Evolutionary conservation across 192 early-diverging fungal genomes (phyloP).

Genomic region (Linderina pennispora): DNA sequence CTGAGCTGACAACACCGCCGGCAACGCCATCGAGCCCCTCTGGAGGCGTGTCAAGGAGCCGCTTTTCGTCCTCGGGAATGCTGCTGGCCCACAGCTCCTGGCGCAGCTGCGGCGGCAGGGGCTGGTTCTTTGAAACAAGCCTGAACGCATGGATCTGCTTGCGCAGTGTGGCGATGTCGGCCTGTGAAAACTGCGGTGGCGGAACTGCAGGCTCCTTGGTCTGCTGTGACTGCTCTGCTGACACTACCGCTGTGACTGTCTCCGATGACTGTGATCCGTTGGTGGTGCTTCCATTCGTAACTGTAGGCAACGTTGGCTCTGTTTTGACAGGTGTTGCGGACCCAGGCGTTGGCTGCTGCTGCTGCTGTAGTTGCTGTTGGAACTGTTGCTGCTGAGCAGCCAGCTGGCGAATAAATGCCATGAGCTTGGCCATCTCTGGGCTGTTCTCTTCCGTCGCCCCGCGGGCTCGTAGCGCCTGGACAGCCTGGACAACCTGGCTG

Average conservation of each 20-base stretch:
- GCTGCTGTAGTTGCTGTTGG: constrained; percentile 28
- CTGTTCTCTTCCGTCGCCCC: constrained; percentile 76
- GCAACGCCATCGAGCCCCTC: constrained; percentile 34
- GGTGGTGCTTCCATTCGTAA: constrained; percentile 3
- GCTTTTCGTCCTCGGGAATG: constrained; percentile 33
- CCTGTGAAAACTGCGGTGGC: constrained; percentile 40
- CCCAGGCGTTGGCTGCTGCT: constrained; percentile 22
- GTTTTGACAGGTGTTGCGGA: constrained; percentile 2
- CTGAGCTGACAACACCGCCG: constrained; percentile 53
- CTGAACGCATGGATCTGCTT: constrained; percentile 85
- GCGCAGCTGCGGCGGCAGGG: constrained; percentile 65
- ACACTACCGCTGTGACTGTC: constrained; percentile 1
- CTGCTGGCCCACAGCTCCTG: constrained; percentile 57
- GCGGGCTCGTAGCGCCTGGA: constrained; percentile 50
- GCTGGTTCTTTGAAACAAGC: constrained; percentile 70
- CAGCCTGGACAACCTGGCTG: constrained; percentile 21
- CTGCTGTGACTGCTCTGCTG: background rate
- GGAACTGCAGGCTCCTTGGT: constrained; percentile 2
- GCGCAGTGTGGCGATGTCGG: constrained; percentile 65
- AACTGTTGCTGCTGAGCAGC: constrained; percentile 39
- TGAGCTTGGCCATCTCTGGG: constrained; percentile 64
- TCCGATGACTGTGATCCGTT: constrained; percentile 3
- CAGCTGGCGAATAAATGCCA: constrained; percentile 47
- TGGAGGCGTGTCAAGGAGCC: constrained; percentile 31
- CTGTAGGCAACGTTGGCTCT: background rate